These are phyloP conservation scores for Purshia tridentata DNA, from an alignment of 306 rosid species.

Conservation along the genomic window DNA sequence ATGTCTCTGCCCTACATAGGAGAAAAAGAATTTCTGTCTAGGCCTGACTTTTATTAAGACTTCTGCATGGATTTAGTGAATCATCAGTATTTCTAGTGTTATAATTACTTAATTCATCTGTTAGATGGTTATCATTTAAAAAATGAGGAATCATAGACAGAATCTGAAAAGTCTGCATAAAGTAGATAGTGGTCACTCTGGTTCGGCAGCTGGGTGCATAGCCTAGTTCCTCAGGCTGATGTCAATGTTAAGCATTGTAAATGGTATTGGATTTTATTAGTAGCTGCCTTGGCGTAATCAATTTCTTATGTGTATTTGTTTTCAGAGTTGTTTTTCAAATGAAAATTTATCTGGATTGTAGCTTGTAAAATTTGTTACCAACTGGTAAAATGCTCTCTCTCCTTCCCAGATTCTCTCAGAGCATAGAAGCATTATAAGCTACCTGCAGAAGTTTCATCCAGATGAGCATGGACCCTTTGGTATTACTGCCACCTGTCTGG, in stretches of 20 bases:
- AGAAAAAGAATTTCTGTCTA: neutral
- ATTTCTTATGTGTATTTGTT: neutral
- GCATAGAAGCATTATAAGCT: constrained; percentile 92
- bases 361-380: constrained; percentile 3
- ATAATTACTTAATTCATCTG: neutral
- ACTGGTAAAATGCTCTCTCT: neutral
- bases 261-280: neutral
- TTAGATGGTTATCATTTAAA: neutral
- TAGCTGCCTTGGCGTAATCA: neutral
- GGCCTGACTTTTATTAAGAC: neutral
- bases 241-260: neutral
- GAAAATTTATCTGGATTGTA: constrained; percentile 2
- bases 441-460: constrained; percentile 92
- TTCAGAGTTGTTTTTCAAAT: neutral
- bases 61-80: neutral
- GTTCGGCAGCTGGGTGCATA: neutral
- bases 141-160: neutral
- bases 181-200: neutral
- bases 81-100: neutral
- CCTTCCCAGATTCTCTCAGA: constrained; percentile 77
- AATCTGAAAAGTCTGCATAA: neutral
- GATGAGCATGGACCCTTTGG: constrained; percentile 98
- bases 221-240: neutral
- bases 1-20: neutral
- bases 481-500: constrained; percentile 89